phyloP scores from a whole-genome alignment of 176 grass and related monocot genomes.

The Chloris gayana region DNA sequence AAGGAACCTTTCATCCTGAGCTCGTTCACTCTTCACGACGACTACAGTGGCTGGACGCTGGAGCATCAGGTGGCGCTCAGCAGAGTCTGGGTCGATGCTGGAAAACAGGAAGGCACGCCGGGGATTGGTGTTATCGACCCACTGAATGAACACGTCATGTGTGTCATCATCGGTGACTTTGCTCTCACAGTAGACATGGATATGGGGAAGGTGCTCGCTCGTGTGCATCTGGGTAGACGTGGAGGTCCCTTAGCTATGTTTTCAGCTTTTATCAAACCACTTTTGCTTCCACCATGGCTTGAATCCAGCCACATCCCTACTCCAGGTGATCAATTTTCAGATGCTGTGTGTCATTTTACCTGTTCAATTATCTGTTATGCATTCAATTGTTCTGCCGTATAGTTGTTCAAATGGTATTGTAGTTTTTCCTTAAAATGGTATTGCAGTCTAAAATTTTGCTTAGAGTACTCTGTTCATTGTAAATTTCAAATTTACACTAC shows the following conservation, averaged over 20 bases:
- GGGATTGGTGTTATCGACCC: constrained; percentile 27
- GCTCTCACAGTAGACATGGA: constrained; percentile 12
- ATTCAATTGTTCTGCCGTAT: too few relatives aligned
- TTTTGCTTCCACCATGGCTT: constrained; percentile 17
- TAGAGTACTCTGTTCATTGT: neutral
- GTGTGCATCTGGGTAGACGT: neutral
- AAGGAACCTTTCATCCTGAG: constrained; percentile 33
- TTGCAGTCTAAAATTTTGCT: neutral
- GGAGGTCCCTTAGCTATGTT: neutral
- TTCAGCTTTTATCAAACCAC: constrained; percentile 1
- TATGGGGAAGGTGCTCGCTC: neutral
- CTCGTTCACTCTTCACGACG: neutral
- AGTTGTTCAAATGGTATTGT: too few relatives aligned
- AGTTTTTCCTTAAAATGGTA: too few relatives aligned
- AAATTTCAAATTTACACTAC: too few relatives aligned
- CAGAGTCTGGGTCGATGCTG: neutral
- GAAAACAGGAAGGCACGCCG: neutral
- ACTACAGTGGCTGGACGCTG: constrained; percentile 16
- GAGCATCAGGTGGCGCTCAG: constrained; percentile 23
- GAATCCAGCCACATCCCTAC: constrained; percentile 17
- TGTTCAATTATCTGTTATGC: too few relatives aligned
- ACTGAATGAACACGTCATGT: neutral
- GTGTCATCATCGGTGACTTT: neutral
- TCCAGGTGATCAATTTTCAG: constrained; percentile 19
- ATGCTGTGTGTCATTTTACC: neutral